Conservation (phyloP, 1,284 basidiomycete genomes). For the Leccinum fuscescens region DNA sequence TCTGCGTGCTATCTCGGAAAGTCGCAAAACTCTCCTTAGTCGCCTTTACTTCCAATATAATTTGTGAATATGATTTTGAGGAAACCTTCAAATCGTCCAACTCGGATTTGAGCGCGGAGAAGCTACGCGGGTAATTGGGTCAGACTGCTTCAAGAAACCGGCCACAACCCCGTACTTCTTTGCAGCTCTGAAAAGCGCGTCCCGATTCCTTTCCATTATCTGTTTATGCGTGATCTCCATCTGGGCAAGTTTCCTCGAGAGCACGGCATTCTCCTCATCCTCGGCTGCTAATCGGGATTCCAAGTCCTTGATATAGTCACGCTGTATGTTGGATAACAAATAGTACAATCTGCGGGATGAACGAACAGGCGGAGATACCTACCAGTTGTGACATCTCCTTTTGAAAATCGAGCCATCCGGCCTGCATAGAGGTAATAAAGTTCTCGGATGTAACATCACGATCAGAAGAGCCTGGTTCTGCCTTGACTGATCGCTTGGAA, state of each 20-base stretch:
- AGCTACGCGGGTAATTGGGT: conserved; percentile 12
- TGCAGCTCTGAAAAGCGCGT: conserved; percentile 18
- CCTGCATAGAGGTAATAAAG: conserved; percentile 1
- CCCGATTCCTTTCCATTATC: conserved; percentile 14
- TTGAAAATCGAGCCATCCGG: neutral
- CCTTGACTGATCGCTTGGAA: conserved; percentile 7
- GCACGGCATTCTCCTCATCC: conserved; percentile 12
- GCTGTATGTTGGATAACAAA: conserved; percentile 12
- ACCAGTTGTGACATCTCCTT: conserved; percentile 19
- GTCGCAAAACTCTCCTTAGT: conserved; percentile 20
- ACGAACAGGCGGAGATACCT: neutral
- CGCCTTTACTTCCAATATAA: conserved; percentile 24
- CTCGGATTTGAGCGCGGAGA: conserved; percentile 24
- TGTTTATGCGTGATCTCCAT: conserved; percentile 20
- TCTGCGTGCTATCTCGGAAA: conserved; percentile 20
- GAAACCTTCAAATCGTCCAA: conserved; percentile 23
- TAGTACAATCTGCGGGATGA: neutral
- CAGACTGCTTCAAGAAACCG: neutral
- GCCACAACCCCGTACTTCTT: conserved; percentile 18
- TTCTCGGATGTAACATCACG: neutral
- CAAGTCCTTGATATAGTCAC: conserved; percentile 15
- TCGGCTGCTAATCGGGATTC: conserved; percentile 23
- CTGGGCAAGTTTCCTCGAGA: conserved; percentile 17
- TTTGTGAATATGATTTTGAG: conserved; percentile 10
- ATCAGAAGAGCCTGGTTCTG: neutral